Base-by-base conservation (phyloP, 2,329 filamentous ascomycete species). In the Aspergillus latus region DNA sequence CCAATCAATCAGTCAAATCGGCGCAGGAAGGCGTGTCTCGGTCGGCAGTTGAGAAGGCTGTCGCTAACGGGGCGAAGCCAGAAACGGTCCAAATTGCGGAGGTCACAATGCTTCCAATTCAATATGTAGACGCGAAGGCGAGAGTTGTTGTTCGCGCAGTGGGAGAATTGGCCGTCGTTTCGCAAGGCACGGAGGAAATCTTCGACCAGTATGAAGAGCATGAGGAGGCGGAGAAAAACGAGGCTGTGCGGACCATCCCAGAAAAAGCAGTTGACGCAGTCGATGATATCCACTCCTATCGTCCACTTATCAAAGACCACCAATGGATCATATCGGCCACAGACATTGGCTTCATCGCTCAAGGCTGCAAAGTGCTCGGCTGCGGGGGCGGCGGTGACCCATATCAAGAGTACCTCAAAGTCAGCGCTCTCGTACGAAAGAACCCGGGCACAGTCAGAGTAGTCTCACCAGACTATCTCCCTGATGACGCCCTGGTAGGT, bases 401-500 rank as follows among this genome's bases (percentile, higher is more conserved):
- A 21, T 58, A 58, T 30, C 56, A 52, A 28, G 56, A 58, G 6
- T 52, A 51, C 32, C 52, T 58, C 2, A 58, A 56, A 30, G 37
- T 49, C 21, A 52, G 32, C 5, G 36, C 39, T 10, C 26, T 56
- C 11, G 11, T 54, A 5, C 32, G 11, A 4, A 9, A 34, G 1
- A 26, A 30, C 11, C 56, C 56, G 2, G 52, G 47, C 2, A 16
- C 42, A 1, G 36, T 58, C 5, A 46, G 16, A 2, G 34, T 58
- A 1, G 37, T 58, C 1, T 58, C 56, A 2, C 51, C 56, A 0
- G 15, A 32, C 16, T 49, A 83, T 53, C 70, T 86, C 2, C 61
- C 74, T 0, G 79, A 83, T 54, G 72, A 80, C 45, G 80, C 79
- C 4, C 72, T 76, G 0, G 77, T 87, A 34, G 59, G 59, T 32